Base-by-base conservation (phyloP, 2,329 filamentous ascomycete species). In the Colletotrichum graminicola region DNA sequence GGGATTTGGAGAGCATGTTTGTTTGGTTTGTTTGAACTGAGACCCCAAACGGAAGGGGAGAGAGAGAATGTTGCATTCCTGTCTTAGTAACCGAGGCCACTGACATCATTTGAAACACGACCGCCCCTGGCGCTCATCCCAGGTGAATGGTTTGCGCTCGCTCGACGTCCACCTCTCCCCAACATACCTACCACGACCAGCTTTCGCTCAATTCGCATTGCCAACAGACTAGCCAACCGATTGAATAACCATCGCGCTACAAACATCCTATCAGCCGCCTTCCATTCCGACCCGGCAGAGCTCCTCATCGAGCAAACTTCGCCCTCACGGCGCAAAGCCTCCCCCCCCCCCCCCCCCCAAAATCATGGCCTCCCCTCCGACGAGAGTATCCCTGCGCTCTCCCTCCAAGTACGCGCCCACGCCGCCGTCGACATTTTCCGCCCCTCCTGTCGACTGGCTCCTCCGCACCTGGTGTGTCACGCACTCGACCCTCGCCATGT, bases 401-500 rank as follows among this genome's bases (percentile, higher is more conserved):
- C 88, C 89, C 1, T 87, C 86, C 63, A 87, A 86, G 75, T 88
- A 89, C 76, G 71, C 79, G 51, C 10, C 76, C 49, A 73, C 77
- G 32, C 73, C 73, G 34, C 66, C 75, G 2, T 67, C 73, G 49
- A 72, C 78, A 49, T 43, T 78, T 59, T 83, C 79, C 18, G 74
- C 83, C 1, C 90, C 90, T 5, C 78, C 87, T 3, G 79, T 89
- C 34, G 80, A 86, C 68, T 93, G 88, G 86, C 87, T 94, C 56
- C 81, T 85, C 63, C 85, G 90, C 72, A 92, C 89, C 71, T 94
- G 92, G 92, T 83, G 88, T 75, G 91, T 94, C 67, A 93, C 92
- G 14, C 91, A 94, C 82, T 93, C 90, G 5, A 93, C 92, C 6
- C 88, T 94, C 14, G 83, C 88, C 73, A 94, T 96, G 92, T 97